Evolutionary conservation across 2,329 filamentous ascomycete species (phyloP).

Genomic region (Aspergillus neoniger): DNA sequence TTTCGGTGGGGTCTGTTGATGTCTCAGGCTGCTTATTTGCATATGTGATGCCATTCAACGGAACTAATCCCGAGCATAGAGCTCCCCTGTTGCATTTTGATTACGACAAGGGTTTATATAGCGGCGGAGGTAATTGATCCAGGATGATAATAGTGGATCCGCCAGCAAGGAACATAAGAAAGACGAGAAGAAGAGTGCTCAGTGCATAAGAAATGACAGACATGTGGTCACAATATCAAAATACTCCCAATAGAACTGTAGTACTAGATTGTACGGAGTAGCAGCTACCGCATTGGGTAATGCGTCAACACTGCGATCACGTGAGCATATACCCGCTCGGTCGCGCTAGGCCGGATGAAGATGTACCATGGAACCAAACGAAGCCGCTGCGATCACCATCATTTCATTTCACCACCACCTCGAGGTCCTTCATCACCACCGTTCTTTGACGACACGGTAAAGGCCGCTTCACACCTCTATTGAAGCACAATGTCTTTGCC

Average conservation of each 20-base stretch:
- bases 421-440: background rate
- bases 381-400: conserved; percentile 7
- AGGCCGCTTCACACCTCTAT: background rate
- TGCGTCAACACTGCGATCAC: background rate
- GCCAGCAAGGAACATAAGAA: conserved; percentile 16
- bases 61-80: conserved; percentile 24
- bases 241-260: background rate
- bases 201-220: conserved; percentile 16
- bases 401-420: background rate
- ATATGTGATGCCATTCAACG: conserved; percentile 30
- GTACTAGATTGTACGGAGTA: background rate
- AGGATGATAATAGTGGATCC: conserved; percentile 13
- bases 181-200: conserved; percentile 15
- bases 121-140: conserved; percentile 20
- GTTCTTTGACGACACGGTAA: background rate
- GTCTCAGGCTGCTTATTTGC: conserved; percentile 25
- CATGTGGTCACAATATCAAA: conserved; percentile 12
- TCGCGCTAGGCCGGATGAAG: conserved; percentile 5
- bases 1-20: conserved; percentile 26
- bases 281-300: background rate
- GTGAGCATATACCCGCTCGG: conserved; percentile 3
- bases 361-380: conserved; percentile 12
- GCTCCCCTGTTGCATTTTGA: conserved; percentile 20
- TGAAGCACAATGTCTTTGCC: conserved; percentile 44
- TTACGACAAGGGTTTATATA: conserved; percentile 19